Percentiles rank a stretch among this genome's conserved stretches.
These are phyloP conservation scores for Phaeotremella skinneri DNA, from an alignment of 768 basidiomycete genomes.

Conservation along the genomic window DNA sequence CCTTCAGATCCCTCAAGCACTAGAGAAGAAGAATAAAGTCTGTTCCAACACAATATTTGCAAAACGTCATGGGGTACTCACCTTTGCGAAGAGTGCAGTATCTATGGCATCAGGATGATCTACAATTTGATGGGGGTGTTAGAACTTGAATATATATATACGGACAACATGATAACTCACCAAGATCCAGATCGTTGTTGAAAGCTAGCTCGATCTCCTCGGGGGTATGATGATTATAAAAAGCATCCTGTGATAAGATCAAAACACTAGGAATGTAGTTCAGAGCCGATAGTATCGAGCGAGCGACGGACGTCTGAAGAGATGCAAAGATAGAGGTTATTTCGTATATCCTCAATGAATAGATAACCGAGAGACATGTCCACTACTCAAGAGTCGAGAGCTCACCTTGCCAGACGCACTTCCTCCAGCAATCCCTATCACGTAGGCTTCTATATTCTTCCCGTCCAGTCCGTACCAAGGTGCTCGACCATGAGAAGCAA, in stretches of 20 bases:
- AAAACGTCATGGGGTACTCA: too few species aligned
- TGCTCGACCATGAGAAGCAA: constrained; percentile 45
- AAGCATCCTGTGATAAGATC: constrained; percentile 84
- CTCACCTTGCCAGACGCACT: constrained; percentile 54
- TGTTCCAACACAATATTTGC: too few species aligned
- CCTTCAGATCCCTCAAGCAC: constrained; percentile 83
- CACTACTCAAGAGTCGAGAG: too few species aligned
- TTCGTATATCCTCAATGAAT: neutral
- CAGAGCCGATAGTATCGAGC: constrained; percentile 51
- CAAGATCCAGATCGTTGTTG: constrained; percentile 58
- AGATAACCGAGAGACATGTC: neutral
- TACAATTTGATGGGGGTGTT: constrained; percentile 60
- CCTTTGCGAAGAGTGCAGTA: constrained; percentile 76
- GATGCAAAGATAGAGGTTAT: neutral
- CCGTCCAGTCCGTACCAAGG: constrained; percentile 54
- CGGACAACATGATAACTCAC: constrained; percentile 11
- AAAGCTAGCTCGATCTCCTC: constrained; percentile 83
- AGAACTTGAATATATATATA: constrained; percentile 33
- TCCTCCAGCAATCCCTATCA: constrained; percentile 55
- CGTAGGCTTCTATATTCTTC: constrained; percentile 50
- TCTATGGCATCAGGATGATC: constrained; percentile 94
- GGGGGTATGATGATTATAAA: constrained; percentile 76
- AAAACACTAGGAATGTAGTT: constrained; percentile 61
- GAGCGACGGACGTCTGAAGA: constrained; percentile 48
- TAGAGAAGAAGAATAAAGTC: too few species aligned